A percentile compares a stretch with the other conserved stretches of the same genome.
phyloP scores from a whole-genome alignment of 1,284 basidiomycete genomes.

The Leccinum subrobustum region DNA sequence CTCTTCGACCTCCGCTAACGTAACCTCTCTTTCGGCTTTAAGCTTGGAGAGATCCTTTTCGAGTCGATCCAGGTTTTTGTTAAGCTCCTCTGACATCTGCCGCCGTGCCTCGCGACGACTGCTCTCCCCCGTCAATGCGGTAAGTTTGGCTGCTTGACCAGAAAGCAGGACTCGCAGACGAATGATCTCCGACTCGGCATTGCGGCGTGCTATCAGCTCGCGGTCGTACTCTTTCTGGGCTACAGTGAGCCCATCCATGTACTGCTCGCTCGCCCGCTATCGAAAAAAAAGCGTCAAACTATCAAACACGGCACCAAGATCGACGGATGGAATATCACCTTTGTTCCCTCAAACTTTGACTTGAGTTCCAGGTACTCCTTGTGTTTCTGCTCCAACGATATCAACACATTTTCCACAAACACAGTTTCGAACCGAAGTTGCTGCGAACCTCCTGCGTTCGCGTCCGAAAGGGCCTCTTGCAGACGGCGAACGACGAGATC shows the following conservation, averaged over 20 bases:
- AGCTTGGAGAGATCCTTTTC: slow-evolving; percentile 87
- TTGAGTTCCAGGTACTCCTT: slow-evolving; percentile 69
- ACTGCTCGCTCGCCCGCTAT: slow-evolving; percentile 85
- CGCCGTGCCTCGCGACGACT: slow-evolving; percentile 76
- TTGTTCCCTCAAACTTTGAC: slow-evolving; percentile 80
- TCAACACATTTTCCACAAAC: slow-evolving; percentile 74
- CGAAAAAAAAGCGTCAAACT: slow-evolving; percentile 5
- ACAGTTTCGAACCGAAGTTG: slow-evolving; percentile 73
- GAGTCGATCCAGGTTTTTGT: slow-evolving; percentile 72
- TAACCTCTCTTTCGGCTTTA: slow-evolving; percentile 87
- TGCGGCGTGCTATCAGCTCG: slow-evolving; percentile 82
- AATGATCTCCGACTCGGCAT: slow-evolving; percentile 90
- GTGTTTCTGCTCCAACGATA: slow-evolving; percentile 66
- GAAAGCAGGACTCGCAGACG: slow-evolving; percentile 82
- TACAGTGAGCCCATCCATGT: slow-evolving; percentile 87
- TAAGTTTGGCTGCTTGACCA: slow-evolving; percentile 86
- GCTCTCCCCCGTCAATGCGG: slow-evolving; percentile 78
- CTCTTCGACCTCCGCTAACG: slow-evolving; percentile 92
- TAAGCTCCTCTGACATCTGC: slow-evolving; percentile 78
- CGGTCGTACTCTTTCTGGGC: slow-evolving; percentile 93
- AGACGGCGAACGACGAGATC: slow-evolving; percentile 53
- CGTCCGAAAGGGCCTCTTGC: slow-evolving; percentile 61
- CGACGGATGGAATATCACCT: slow-evolving; percentile 46
- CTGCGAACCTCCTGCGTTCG: slow-evolving; percentile 59
- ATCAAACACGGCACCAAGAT: neutral